Evolutionary conservation across 371 early-diverging fungal species (phyloP), one percentile per base, ranked within the genome.

Genomic region (Mucor ambiguus): DNA sequence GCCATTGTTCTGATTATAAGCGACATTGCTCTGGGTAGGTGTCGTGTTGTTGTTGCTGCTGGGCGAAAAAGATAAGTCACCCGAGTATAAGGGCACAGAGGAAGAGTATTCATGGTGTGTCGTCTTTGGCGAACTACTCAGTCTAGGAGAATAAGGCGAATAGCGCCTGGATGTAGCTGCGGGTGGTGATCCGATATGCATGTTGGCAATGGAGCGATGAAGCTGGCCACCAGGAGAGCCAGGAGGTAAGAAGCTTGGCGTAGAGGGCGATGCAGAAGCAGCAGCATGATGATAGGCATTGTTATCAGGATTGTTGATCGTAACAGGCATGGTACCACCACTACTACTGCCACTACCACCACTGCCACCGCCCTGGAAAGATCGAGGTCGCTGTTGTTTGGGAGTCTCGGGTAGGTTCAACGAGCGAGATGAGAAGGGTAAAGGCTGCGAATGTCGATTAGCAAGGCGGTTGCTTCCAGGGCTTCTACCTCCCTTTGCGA

Each of bases 161-260:
- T 69, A 76, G 18, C 75, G 67, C 46, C 78, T 28, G 57, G 58
- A 65, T 22, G 44, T 24, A 0, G 66, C 20, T 26, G 54, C 52
- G 66, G 63, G 67, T 54, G 75, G 75, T 55, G 75, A 75, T 2
- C 75, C 75, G 28, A 75, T 75, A 49, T 72, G 69, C 75, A 75
- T 75, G 35, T 72, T 63, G 2, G 72, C 75, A 41, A 75, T 75
- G 61, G 69, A 65, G 29, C 72, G 62, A 38, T 66, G 52, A 22
- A 58, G 75, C 69, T 59, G 74, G 68, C 55, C 74, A 11, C 54
- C 73, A 66, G 69, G 75, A 64, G 75, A 79, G 63, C 58, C 54
- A 5, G 58, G 48, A n/a, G 59, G 58, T 4, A 43, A 44, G n/a
- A 58, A 58, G 38, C 37, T 37, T 56, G 38, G 58, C 38, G 60